Percentiles rank a stretch among this genome's conserved stretches.
phyloP scores from a whole-genome alignment of 2,329 filamentous ascomycete species.

The Penicillium sp. region DNA sequence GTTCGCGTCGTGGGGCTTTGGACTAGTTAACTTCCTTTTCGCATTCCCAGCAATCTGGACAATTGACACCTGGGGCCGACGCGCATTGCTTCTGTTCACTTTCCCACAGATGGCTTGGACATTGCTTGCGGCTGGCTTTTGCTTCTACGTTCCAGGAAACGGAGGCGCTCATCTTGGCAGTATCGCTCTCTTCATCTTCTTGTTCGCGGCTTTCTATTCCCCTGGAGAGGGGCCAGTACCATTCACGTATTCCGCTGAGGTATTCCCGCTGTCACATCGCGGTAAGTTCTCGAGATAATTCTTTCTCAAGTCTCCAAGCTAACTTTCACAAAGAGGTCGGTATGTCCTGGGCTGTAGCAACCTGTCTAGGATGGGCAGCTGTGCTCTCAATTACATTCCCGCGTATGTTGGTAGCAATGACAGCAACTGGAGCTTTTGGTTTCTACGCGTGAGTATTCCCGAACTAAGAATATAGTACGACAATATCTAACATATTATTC shows the following conservation, averaged over 20 bases:
- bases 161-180: conserved; percentile 52
- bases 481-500: conserved; percentile 1
- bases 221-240: conserved; percentile 62
- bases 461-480: background rate
- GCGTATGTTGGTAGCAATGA: conserved; percentile 49
- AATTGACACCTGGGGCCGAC: conserved; percentile 67
- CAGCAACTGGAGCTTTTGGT: conserved; percentile 57
- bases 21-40: conserved; percentile 65
- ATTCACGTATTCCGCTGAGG: conserved; percentile 57
- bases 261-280: conserved; percentile 57
- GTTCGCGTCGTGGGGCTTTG: conserved; percentile 65
- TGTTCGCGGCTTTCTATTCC: conserved; percentile 66
- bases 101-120: conserved; percentile 70
- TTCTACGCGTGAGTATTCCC: conserved; percentile 54
- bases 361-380: conserved; percentile 51
- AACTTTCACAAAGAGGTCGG: conserved; percentile 45
- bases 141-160: conserved; percentile 51
- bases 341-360: conserved; percentile 48
- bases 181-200: conserved; percentile 63
- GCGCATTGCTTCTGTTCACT: conserved; percentile 63
- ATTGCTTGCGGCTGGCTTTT: conserved; percentile 63
- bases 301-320: conserved; percentile 6
- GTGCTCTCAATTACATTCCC: conserved; percentile 55
- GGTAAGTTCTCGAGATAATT: conserved; percentile 29
- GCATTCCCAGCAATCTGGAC: conserved; percentile 66